Percentiles rank a stretch among this genome's conserved stretches.
phyloP scores from a whole-genome alignment of 106 monocot genomes.

The Allium fistulosum region DNA sequence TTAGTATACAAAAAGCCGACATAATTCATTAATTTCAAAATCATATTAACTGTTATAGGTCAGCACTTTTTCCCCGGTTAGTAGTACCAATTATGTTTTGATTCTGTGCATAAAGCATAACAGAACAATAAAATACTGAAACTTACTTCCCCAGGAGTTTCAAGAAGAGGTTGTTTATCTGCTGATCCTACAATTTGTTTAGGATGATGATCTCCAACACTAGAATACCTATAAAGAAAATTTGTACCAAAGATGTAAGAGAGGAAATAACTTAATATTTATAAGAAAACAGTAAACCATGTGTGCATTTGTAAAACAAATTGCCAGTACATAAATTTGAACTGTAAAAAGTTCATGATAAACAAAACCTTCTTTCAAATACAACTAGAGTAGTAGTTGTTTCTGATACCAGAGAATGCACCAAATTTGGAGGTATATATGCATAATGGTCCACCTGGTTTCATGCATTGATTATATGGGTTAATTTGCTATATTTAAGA shows the following conservation, averaged over 20 bases:
- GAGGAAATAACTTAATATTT: neutral
- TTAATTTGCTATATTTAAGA: too few relatives aligned
- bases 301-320: neutral
- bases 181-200: conserved; percentile 62
- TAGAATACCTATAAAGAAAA: conserved; percentile 36
- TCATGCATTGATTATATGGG: neutral
- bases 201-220: conserved; percentile 29
- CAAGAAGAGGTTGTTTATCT: conserved; percentile 73
- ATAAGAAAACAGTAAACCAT: neutral
- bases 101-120: too few relatives aligned
- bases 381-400: conserved; percentile 50
- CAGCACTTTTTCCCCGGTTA: too few relatives aligned
- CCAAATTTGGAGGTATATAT: conserved; percentile 65
- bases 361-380: conserved; percentile 69
- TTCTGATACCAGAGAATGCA: conserved; percentile 43
- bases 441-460: conserved; percentile 83
- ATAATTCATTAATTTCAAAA: too few relatives aligned
- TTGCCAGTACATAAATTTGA: too few relatives aligned
- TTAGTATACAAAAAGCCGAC: too few relatives aligned
- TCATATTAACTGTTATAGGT: too few relatives aligned
- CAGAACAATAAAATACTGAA: conserved; percentile 4
- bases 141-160: conserved; percentile 85
- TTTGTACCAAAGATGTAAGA: neutral
- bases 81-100: too few relatives aligned
- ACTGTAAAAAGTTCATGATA: neutral